Percentiles rank a stretch among this genome's conserved stretches.
phyloP scores from a whole-genome alignment of 768 basidiomycete species.

The Lentinula sp. region DNA sequence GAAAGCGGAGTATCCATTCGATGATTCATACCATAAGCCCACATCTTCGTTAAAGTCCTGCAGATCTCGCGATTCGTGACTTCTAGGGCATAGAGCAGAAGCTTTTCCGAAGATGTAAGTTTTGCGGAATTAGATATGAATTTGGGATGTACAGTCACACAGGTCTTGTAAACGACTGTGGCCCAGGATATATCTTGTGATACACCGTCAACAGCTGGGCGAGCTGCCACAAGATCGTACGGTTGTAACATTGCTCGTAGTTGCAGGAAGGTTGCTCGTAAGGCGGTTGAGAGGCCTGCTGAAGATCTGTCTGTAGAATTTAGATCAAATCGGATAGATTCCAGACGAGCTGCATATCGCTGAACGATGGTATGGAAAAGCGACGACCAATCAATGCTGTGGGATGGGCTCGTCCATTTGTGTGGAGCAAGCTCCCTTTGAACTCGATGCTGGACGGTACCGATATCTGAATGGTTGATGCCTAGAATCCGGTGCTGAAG shows the following conservation, averaged over 20 bases:
- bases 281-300: conserved; percentile 7
- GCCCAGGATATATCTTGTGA: conserved; percentile 19
- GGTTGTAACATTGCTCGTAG: conserved; percentile 22
- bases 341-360: conserved; percentile 23
- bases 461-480: conserved; percentile 18
- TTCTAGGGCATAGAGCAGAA: conserved; percentile 13
- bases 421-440: conserved; percentile 4
- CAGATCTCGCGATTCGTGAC: conserved; percentile 17
- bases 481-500: conserved; percentile 23
- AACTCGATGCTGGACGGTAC: conserved; percentile 7
- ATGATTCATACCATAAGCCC: conserved; percentile 14
- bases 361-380: conserved; percentile 22
- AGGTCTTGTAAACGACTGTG: conserved; percentile 20
- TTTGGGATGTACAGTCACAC: conserved; percentile 23
- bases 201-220: neutral
- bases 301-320: conserved; percentile 5
- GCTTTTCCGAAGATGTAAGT: conserved; percentile 13
- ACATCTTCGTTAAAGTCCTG: conserved; percentile 11
- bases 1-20: neutral
- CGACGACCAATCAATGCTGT: conserved; percentile 27
- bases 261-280: conserved; percentile 9
- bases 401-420: conserved; percentile 2
- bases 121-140: conserved; percentile 6
- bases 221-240: conserved; percentile 15
- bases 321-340: conserved; percentile 17